Base-by-base conservation (phyloP, 2,329 filamentous ascomycete species). In the Mariannaea sp. region DNA sequence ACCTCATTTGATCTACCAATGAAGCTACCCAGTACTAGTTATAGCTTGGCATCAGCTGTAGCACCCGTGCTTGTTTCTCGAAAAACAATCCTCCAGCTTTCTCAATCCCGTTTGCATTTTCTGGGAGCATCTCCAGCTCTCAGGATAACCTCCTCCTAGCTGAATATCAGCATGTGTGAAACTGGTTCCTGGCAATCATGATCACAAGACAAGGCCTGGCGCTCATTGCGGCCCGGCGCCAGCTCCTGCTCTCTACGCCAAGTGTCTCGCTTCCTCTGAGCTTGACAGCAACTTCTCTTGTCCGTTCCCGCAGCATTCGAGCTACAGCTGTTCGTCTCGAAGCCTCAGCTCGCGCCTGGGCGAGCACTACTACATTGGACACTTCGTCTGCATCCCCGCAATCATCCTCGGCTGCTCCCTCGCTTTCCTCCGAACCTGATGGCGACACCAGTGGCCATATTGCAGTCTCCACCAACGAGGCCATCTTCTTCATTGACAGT, bases 401-500 rank as follows among this genome's bases (percentile, higher is more conserved):
- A 13, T 8, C 20, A 39, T 38, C 58, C 4, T 14, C 54, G 8
- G 24, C 42, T 8, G 43, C 62, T 19, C 49, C 55, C 22, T 24
- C 43, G 6, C 55, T 39, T 20, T 52, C 55, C 17, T 33, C 57
- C 4, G 60, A 65, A 9, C 52, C 57, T 9, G 83, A 81, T 45
- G 83, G 84, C 60, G 80, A 88, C 64, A 85, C 88, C 58, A 84
- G 84, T 8, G 93, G 94, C 0, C 92, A 97, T 65, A 96, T 97
- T 61, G 77, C 81, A n/a, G 81, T 89, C 9, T 80, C 78, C 3
- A 75, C 86, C 1, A 88, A 92, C 62, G 90, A 97, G 74, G 87
- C 88, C 0, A 86, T 97, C 39, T 72, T 97, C 6, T 99, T 95
- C 75, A 87, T 97, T 66, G 92, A 96, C 69, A 96, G 89, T 92